A percentile compares a stretch with the other conserved stretches of the same genome.
These are phyloP conservation scores for Curvularia verruculosa DNA, from an alignment of 2,329 filamentous ascomycete species.

Conservation along the genomic window DNA sequence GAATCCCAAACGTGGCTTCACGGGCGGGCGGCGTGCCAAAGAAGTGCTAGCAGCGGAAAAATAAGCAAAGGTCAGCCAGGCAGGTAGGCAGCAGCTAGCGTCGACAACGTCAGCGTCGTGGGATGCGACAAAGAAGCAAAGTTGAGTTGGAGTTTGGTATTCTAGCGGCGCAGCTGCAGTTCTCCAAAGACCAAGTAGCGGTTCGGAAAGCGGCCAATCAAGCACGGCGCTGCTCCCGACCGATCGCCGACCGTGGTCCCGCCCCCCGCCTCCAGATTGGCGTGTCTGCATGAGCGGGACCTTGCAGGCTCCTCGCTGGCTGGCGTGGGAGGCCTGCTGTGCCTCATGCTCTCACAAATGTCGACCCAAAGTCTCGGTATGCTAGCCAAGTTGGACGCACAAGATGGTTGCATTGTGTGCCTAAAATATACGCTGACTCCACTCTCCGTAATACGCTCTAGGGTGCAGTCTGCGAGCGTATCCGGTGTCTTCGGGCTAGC, in stretches of 20 bases:
- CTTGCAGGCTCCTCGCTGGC: constrained; percentile 19
- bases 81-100: neutral
- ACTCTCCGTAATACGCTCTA: neutral
- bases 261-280: constrained; percentile 18
- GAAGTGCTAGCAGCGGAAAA: neutral
- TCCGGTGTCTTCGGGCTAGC: neutral
- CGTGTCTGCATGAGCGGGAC: constrained; percentile 24
- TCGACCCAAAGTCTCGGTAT: constrained; percentile 7
- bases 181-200: neutral
- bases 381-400: neutral
- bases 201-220: constrained; percentile 17
- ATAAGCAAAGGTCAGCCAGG: neutral
- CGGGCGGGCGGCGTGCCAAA: neutral
- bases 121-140: neutral
- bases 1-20: neutral
- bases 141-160: neutral
- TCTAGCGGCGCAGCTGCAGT: constrained; percentile 4
- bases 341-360: constrained; percentile 6
- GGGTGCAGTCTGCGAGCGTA: neutral
- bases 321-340: constrained; percentile 2
- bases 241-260: constrained; percentile 19
- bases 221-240: constrained; percentile 10
- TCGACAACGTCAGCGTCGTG: neutral
- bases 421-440: neutral
- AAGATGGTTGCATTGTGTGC: neutral